A percentile compares a stretch with the other conserved stretches of the same genome.
Evolutionary conservation across 2,329 filamentous ascomycete species (phyloP).

Genomic region (Calonectria pauciramosa): DNA sequence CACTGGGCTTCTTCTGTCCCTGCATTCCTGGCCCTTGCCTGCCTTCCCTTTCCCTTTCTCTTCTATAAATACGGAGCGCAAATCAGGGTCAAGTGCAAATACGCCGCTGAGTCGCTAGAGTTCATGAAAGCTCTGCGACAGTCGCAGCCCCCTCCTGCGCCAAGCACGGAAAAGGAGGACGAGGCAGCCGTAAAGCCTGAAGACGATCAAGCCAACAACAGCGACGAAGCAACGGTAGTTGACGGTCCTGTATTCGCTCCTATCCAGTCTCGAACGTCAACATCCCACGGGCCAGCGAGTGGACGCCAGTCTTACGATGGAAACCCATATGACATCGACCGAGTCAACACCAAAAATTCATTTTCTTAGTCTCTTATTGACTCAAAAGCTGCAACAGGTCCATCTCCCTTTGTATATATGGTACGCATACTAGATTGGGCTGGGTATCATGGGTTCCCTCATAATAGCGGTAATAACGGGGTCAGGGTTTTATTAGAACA

Average conservation of each 20-base stretch:
- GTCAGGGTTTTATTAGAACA: not conserved
- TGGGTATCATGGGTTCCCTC: not conserved
- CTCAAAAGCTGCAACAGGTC: not conserved
- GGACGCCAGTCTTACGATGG: not conserved
- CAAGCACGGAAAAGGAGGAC: not conserved
- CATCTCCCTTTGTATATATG: not conserved
- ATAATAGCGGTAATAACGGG: not conserved
- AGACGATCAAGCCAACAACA: not conserved
- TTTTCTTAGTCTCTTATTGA: not conserved
- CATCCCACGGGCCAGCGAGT: not conserved
- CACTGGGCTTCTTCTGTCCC: slow-evolving; percentile 5
- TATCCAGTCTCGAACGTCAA: not conserved
- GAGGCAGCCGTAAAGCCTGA: not conserved
- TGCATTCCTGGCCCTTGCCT: not conserved
- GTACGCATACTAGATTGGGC: not conserved
- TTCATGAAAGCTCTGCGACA: not conserved
- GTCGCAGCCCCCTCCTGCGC: not conserved
- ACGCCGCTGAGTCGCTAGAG: not conserved
- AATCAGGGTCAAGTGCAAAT: not conserved
- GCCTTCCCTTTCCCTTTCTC: not conserved
- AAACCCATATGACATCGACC: slow-evolving; percentile 2
- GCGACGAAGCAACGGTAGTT: not conserved
- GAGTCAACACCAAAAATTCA: not conserved
- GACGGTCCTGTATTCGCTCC: not conserved
- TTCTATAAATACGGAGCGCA: not conserved